Percentiles rank a stretch among this genome's conserved stretches.
These are phyloP conservation scores for Apophysomyces variabilis DNA, from an alignment of 371 early-diverging fungal species.

Conservation along the genomic window DNA sequence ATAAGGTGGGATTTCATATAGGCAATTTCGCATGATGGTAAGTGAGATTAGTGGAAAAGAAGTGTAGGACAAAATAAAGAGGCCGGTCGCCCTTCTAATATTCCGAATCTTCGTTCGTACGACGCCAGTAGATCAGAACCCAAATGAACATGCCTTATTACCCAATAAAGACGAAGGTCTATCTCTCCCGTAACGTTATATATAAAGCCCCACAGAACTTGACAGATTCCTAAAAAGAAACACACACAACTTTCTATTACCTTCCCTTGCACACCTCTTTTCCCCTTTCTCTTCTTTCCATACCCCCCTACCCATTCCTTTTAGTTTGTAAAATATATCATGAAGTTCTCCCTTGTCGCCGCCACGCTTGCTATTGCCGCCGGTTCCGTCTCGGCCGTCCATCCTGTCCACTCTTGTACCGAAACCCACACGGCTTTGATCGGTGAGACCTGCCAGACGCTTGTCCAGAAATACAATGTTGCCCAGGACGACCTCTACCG, in stretches of 20 bases:
- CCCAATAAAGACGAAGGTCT: constrained; percentile 14
- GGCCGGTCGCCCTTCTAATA: constrained; percentile 3
- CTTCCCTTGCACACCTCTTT: background rate
- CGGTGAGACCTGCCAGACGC: constrained; percentile 18
- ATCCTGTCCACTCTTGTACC: constrained; percentile 2
- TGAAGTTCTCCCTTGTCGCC: constrained; percentile 26
- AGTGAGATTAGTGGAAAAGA: background rate
- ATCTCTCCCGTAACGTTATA: background rate
- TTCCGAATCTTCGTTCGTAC: constrained; percentile 14
- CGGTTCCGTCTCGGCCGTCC: constrained; percentile 17
- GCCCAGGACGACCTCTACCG: constrained; percentile 18
- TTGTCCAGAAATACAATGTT: constrained; percentile 23
- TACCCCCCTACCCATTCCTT: constrained; percentile 15
- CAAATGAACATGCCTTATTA: constrained; percentile 14
- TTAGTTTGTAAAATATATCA: constrained; percentile 11
- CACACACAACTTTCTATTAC: background rate
- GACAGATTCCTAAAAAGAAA: no score
- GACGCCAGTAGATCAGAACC: background rate
- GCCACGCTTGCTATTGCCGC: constrained; percentile 18
- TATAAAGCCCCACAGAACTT: no score
- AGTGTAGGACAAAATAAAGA: background rate
- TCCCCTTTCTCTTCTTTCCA: constrained; percentile 13
- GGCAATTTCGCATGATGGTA: constrained; percentile 4
- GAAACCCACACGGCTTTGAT: constrained; percentile 12
- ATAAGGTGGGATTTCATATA: background rate